Evolutionary conservation across 2,329 filamentous ascomycete genomes (phyloP), one percentile per base, ranked within the genome.

Genomic region (Ophiognomonia clavigignenti-juglandacearum): DNA sequence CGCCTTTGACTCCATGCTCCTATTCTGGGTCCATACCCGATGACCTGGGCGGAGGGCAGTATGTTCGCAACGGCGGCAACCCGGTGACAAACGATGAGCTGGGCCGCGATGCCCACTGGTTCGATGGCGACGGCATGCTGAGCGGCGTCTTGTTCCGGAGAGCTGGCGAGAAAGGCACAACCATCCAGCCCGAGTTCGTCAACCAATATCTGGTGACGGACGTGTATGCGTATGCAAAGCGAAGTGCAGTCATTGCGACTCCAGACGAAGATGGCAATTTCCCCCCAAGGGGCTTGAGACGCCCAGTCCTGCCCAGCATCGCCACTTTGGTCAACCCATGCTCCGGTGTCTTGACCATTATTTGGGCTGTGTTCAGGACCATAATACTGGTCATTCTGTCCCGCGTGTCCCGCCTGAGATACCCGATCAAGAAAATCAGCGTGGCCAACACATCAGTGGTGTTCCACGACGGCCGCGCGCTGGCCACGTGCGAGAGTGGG

Each of bases 111-210:
- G 75, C 80, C 8, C 84, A 88, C 59, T 87, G 83, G 83, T 88
- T 88, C 52, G 85, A 88, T 55, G 84, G 85, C 26, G 83, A 88
- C 59, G 85, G 84, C 4, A 88, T 88, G 84, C 74, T 88, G 10
- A 78, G 78, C 24, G 84, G 84, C 2, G 82, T 88, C 0, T 70
- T 71, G 16, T 88, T 85, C 59, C 67, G 67, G 23, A 69, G 68
- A 7, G 43, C 23, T 3, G 63, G 64, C 3, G 62, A 71, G 4
- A 61, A 69, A 3, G 62, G 62, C 3, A 53, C 57, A 0, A 53
- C 62, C 3, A 71, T 83, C 2, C 60, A 69, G 48, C 82, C 83
- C 0, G 71, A 83, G 45, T 88, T 86, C 45, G 81, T 84, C 45
- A 87, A 86, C 51, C 80, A 84, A 54, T 86, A 79, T 56, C 70